Percentiles rank a stretch among this genome's conserved stretches.
Conservation (phyloP, 2,329 filamentous ascomycete species). For the Colletotrichum incanum region DNA sequence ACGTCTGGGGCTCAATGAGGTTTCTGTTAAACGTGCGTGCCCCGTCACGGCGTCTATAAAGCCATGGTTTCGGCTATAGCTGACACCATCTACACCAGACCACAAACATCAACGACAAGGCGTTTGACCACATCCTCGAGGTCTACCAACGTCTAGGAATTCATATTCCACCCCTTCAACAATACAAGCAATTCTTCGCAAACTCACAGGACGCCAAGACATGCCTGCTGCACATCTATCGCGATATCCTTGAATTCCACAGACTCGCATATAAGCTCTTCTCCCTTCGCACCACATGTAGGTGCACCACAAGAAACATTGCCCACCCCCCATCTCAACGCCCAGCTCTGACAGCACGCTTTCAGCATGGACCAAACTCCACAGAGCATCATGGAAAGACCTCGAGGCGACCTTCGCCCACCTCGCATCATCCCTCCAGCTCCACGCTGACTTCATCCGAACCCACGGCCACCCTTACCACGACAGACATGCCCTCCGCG, state of each 20-base stretch:
- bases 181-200: conserved; percentile 16
- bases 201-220: neutral
- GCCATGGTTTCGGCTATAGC: neutral
- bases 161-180: conserved; percentile 7
- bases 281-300: conserved; percentile 26
- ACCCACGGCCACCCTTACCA: conserved; percentile 3
- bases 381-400: conserved; percentile 38
- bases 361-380: conserved; percentile 31
- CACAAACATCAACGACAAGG: conserved; percentile 30
- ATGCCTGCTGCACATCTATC: conserved; percentile 34
- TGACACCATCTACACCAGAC: neutral
- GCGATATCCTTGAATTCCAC: conserved; percentile 34
- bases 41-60: rapidly evolving
- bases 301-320: neutral
- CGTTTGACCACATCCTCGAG: conserved; percentile 42
- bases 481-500: neutral
- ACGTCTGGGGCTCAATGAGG: conserved; percentile 51
- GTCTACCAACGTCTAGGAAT: conserved; percentile 34
- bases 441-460: conserved; percentile 7
- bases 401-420: conserved; percentile 18
- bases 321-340: neutral
- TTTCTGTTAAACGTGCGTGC: conserved; percentile 46
- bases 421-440: conserved; percentile 6
- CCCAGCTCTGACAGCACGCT: neutral
- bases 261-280: conserved; percentile 27